A percentile compares a stretch with the other conserved stretches of the same genome.
These are phyloP conservation scores for Ophidiomyces ophidiicola DNA, from an alignment of 2,329 filamentous ascomycete species.

Conservation along the genomic window DNA sequence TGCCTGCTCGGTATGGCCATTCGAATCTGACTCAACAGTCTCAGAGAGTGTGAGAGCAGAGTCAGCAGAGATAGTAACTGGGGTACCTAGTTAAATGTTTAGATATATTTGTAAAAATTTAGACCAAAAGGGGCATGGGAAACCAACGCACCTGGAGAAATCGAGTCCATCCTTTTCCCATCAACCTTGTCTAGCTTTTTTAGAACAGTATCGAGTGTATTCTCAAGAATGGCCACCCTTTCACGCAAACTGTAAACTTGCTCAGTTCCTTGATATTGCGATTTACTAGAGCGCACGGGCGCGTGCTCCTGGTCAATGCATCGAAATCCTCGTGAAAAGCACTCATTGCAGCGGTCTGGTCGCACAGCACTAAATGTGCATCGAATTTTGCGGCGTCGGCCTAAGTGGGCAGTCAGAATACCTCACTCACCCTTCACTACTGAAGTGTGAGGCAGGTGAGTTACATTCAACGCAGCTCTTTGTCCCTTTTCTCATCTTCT, in stretches of 20 bases:
- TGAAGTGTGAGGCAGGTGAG: background rate
- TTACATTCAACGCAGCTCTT: slow-evolving; percentile 34
- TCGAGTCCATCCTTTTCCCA: background rate
- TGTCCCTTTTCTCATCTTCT: slow-evolving; percentile 35
- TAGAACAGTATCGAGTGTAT: slow-evolving; percentile 26
- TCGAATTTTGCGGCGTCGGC: slow-evolving; percentile 33
- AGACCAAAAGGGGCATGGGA: background rate
- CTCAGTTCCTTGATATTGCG: slow-evolving; percentile 17
- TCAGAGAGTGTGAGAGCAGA: slow-evolving; percentile 2
- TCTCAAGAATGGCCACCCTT: slow-evolving; percentile 29
- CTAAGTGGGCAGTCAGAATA: slow-evolving; percentile 14
- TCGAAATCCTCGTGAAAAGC: slow-evolving; percentile 27
- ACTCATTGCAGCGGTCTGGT: slow-evolving; percentile 30
- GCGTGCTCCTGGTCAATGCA: slow-evolving; percentile 33
- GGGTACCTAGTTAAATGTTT: background rate
- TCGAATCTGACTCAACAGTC: slow-evolving; percentile 9
- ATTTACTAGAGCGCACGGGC: slow-evolving; percentile 17
- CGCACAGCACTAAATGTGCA: slow-evolving; percentile 29
- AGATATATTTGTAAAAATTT: no score
- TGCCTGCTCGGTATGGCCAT: slow-evolving; percentile 24
- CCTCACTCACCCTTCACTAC: no score
- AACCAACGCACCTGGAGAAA: background rate
- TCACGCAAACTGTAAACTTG: slow-evolving; percentile 30
- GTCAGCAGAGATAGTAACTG: background rate
- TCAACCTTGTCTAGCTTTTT: slow-evolving; percentile 21